Conservation (phyloP, 805 yeast genomes). For the Starmerella vitae region DNA sequence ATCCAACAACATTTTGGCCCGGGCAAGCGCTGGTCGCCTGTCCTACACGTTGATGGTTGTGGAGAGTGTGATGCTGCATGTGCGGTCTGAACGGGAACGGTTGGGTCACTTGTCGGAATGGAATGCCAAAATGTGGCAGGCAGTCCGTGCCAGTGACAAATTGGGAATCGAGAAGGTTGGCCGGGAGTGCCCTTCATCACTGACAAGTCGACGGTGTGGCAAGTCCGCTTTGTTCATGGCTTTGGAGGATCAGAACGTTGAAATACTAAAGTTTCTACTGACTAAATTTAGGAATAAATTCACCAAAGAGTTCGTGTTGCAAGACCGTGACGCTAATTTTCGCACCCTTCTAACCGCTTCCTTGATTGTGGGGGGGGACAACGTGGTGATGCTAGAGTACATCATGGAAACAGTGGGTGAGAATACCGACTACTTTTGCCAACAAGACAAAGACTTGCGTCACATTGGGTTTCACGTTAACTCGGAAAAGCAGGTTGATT, state of each 20-base stretch:
- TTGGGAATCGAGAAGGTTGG: conserved; percentile 1
- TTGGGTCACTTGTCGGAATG: conserved; percentile 33
- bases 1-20: conserved; percentile 3
- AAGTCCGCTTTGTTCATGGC: conserved; percentile 61
- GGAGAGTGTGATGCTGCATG: conserved; percentile 64
- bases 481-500: background rate
- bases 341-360: conserved; percentile 50
- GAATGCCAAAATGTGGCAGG: conserved; percentile 44
- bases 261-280: conserved; percentile 36
- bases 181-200: conserved; percentile 23
- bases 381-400: conserved; percentile 31
- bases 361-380: conserved; percentile 29
- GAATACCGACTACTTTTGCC: conserved; percentile 36
- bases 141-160: conserved; percentile 25
- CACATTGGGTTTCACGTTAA: conserved; percentile 54
- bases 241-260: conserved; percentile 35
- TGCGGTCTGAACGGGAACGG: conserved; percentile 33
- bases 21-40: conserved; percentile 14
- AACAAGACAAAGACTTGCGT: conserved; percentile 40
- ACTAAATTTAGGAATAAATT: conserved; percentile 28
- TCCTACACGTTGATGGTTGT: conserved; percentile 64
- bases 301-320: conserved; percentile 52
- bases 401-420: conserved; percentile 38
- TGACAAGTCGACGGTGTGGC: conserved; percentile 34
- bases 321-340: conserved; percentile 44